Evolutionary conservation across 225 moss, liverwort and hornwort genomes (phyloP), one percentile per base, ranked within the genome.

Genomic region (Sphagnum contortum): DNA sequence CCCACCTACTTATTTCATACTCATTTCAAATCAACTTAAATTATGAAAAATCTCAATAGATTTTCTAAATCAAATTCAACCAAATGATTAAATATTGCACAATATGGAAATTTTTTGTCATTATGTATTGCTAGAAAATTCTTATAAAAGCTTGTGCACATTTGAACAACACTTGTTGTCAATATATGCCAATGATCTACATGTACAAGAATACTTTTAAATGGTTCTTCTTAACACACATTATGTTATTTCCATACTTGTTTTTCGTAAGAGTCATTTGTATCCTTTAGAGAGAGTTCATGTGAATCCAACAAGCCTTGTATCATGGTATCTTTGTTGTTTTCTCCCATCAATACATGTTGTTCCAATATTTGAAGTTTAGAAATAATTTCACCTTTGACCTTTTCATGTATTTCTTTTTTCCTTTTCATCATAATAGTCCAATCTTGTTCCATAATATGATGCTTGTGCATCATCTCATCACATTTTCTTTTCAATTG

Each of bases 391-490:
- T 87, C 79, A 7, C 61, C 71, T 69, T 66, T 68, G 51, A 71
- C 75, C 69, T 66, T 63, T 56, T 60, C 71, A 71, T 54, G 47
- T 64, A 67, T 45, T 61, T 74, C 75, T 49, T 83, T 84, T 67
- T 82, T 72, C 64, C 84, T 84, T 69, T 83, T 87, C 84, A 87
- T 71, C 57, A 77, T 66, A 76, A 73, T 78, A 44, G 74, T 59
- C 74, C 70, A 87, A 45, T 90, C 90, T 75, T 90, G 73, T 11
- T 88, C 90, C 59, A 71, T 76, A 48, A 90, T 74, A 55, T 84
- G 86, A 55, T 87, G 77, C 71, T 80, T 76, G 52, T 88, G 86
- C 29, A 78, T 62, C 66, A 86, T 88, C 66, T 90, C 84, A 29
- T 77, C 69, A 4, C 76, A 74, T 74, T 86, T 88, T 64, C 82